A percentile compares a stretch with the other conserved stretches of the same genome.
Evolutionary conservation across 1,139 yeast species (phyloP).

Genomic region (Ashbya aceris): DNA sequence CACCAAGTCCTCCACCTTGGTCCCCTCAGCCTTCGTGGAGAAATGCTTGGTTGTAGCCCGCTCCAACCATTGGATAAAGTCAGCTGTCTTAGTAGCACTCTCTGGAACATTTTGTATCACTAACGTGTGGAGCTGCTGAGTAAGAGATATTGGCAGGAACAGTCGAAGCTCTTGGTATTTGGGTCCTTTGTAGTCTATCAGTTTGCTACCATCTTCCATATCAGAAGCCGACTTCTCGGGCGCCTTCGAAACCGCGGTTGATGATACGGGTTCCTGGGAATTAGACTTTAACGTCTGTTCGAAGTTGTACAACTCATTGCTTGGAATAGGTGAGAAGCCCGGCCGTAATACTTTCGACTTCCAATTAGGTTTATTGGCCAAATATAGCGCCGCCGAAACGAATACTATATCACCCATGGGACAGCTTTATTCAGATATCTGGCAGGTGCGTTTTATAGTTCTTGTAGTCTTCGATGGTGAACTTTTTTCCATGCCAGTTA

Average conservation of each 20-base stretch:
- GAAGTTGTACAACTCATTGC: conserved; percentile 18
- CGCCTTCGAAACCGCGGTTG: neutral
- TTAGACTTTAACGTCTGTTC: conserved; percentile 12
- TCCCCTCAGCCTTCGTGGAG: neutral
- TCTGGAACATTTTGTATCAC: conserved; percentile 1
- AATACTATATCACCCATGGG: conserved; percentile 19
- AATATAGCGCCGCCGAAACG: conserved; percentile 22
- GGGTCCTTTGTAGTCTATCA: neutral
- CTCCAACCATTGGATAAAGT: conserved; percentile 1
- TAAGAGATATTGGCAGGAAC: conserved; percentile 20
- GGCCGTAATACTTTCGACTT: conserved; percentile 15
- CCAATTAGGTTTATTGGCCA: conserved; percentile 17
- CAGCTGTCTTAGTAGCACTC: conserved; percentile 1
- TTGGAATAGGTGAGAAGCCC: conserved; percentile 24
- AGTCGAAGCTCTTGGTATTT: conserved; percentile 17
- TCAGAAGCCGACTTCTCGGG: neutral
- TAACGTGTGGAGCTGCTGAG: conserved; percentile 21
- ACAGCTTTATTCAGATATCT: neutral
- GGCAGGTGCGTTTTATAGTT: neutral
- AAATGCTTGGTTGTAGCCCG: neutral
- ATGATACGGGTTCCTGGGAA: conserved; percentile 5
- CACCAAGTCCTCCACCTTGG: neutral
- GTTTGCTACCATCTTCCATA: neutral
- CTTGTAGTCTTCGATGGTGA: neutral
- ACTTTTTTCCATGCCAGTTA: neutral